Percentiles rank a stretch among this genome's conserved stretches.
Conservation (phyloP, 768 basidiomycete genomes). For the Filobasidium wieringae region DNA sequence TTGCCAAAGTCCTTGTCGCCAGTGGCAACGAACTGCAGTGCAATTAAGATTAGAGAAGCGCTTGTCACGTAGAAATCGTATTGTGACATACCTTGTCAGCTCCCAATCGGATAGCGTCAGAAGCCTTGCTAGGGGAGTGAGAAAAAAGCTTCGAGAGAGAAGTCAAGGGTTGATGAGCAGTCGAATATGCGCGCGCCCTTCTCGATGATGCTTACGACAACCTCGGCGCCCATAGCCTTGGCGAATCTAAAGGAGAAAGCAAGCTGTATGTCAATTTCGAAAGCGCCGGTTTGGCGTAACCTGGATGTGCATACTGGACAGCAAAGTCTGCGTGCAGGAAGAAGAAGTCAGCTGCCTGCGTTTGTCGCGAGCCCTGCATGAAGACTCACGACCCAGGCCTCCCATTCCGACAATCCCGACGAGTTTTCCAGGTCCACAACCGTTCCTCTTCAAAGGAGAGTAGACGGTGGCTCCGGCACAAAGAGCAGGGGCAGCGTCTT, state of each 20-base stretch:
- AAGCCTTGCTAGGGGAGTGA: slow-evolving; percentile 47
- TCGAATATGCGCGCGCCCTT: not conserved
- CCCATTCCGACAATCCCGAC: slow-evolving; percentile 54
- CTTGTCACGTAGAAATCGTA: not conserved
- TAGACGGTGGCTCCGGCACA: slow-evolving; percentile 41
- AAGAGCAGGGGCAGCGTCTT: slow-evolving; percentile 35
- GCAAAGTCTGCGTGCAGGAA: not conserved
- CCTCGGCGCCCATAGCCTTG: slow-evolving; percentile 49
- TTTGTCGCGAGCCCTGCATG: slow-evolving; percentile 3
- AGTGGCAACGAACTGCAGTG: slow-evolving; percentile 23
- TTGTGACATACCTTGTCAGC: slow-evolving; percentile 20
- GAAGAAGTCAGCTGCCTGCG: not conserved
- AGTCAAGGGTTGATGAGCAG: not conserved
- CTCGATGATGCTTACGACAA: slow-evolving; percentile 41
- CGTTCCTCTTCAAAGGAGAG: slow-evolving; percentile 43
- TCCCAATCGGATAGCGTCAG: slow-evolving; percentile 45
- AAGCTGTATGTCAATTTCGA: not conserved
- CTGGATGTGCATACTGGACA: not conserved
- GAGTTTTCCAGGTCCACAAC: slow-evolving; percentile 51
- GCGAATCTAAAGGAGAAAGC: slow-evolving; percentile 42
- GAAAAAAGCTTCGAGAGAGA: slow-evolving; percentile 41
- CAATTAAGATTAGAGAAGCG: not conserved
- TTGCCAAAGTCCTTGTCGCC: slow-evolving; percentile 27
- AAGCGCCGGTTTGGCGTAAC: not conserved
- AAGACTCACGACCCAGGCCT: slow-evolving; percentile 42